Base-by-base conservation (phyloP, 345 rosid species). In the Melastoma malabathricum region DNA sequence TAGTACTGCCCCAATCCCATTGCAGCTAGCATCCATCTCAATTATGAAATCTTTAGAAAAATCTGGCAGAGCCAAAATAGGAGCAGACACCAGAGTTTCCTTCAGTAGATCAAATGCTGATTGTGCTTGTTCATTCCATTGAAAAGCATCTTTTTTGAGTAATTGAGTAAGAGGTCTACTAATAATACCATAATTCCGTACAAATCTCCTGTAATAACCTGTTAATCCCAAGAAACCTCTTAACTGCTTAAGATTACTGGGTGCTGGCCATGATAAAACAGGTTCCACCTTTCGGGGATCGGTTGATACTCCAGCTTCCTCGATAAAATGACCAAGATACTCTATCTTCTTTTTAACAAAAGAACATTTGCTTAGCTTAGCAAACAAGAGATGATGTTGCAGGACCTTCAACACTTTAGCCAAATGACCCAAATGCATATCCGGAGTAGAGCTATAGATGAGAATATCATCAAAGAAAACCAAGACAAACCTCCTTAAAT, bases 381-480 rank as follows among this genome's bases (percentile, higher is more conserved):
- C 41, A 23, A 41, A 59, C 0, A 50, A 9, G 12, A 6, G 13
- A 12, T 59, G 3, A 1, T 45, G 6, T 13, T 5, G 34, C 3
- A 31, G 27, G 64, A 2, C 46, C 43, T 1, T n/a, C 8, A 10
- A 16, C 18, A 15, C 3, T 4, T 4, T 12, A 22, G 25, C 25
- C 25, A 22, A 22, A 22, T 22, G 25, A 22, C 25, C 25, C 25
- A 22, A 22, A 22, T 22, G 25, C 25, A 22, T 22, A 22, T 22
- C 25, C 25, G 4, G 4, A 22, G 25, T 22, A 22, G 25, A 0
- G 19, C 15, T 50, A 17, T 56, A 63, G 0, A 63, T 10, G 10
- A 63, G 34, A 4, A 63, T 56, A 56, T 63, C 67, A 44, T 55
- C 46, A 17, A 63, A 63, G 41, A 63, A 63, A 1, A 63, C 46